Evolutionary conservation across 352 stramenopile genomes (phyloP).

Genomic region (Globisporangium abappressorium): DNA sequence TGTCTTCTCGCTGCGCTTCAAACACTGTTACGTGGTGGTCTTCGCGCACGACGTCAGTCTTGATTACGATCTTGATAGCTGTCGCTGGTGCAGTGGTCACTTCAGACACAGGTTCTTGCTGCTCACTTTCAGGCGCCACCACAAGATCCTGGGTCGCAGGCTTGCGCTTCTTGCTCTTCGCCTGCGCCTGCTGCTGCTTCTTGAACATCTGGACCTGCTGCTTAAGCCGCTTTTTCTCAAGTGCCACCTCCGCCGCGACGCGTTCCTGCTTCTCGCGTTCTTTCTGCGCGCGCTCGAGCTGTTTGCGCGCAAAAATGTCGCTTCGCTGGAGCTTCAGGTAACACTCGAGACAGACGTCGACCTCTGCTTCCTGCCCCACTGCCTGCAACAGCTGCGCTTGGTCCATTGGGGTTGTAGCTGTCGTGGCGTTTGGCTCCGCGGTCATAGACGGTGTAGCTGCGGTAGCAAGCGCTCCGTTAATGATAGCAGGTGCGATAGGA

Average conservation of each 20-base stretch:
- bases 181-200: conserved; percentile 60
- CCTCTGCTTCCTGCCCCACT: conserved; percentile 18
- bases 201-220: conserved; percentile 50
- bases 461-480: neutral
- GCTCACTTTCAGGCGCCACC: neutral
- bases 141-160: conserved; percentile 13
- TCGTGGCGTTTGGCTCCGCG: neutral
- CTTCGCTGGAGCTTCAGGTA: conserved; percentile 65
- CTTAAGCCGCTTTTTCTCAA: conserved; percentile 46
- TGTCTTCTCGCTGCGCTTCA: neutral
- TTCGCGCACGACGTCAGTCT: conserved; percentile 5
- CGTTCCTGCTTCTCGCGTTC: conserved; percentile 32
- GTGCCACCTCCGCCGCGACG: conserved; percentile 8
- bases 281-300: conserved; percentile 31
- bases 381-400: conserved; percentile 3
- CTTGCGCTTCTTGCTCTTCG: conserved; percentile 42
- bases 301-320: conserved; percentile 65
- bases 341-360: conserved; percentile 67
- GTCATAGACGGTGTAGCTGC: neutral
- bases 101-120: neutral
- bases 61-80: conserved; percentile 13
- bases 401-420: neutral
- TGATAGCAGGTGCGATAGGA: neutral
- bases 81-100: neutral
- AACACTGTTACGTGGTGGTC: neutral